These are phyloP conservation scores for Skeletonema marinoi DNA, from an alignment of 108 stramenopile species.

Conservation along the genomic window DNA sequence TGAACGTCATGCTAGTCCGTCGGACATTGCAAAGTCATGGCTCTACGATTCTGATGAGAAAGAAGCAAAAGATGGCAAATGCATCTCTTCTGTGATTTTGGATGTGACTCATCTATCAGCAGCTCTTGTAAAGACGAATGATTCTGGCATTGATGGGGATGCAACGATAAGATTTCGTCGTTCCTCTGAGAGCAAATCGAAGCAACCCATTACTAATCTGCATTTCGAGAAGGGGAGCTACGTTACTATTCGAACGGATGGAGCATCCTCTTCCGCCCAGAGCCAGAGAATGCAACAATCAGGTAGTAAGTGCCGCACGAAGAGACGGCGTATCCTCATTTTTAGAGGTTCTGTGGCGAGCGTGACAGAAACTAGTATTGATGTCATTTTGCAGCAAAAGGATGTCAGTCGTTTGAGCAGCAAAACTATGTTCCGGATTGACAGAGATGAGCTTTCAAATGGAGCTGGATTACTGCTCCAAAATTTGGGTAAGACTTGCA, in stretches of 20 bases:
- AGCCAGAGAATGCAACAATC: not conserved
- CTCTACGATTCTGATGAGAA: conserved; percentile 53
- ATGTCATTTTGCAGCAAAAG: conserved; percentile 47
- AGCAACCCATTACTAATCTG: conserved; percentile 33
- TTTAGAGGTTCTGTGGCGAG: conserved; percentile 61
- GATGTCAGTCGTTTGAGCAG: conserved; percentile 42
- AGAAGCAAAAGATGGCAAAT: conserved; percentile 67
- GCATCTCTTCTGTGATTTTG: conserved; percentile 64
- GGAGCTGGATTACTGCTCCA: conserved; percentile 73
- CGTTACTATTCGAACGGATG: conserved; percentile 80
- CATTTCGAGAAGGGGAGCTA: conserved; percentile 52
- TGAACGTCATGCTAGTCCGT: conserved; percentile 59
- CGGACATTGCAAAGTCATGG: conserved; percentile 62
- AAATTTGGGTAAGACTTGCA: conserved; percentile 52
- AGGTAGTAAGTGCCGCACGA: not conserved
- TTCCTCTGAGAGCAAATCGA: conserved; percentile 7
- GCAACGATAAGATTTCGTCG: conserved; percentile 46
- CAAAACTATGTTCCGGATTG: conserved; percentile 59
- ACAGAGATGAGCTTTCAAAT: conserved; percentile 65
- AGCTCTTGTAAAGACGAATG: not conserved
- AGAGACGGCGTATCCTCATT: conserved; percentile 60
- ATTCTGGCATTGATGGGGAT: conserved; percentile 11
- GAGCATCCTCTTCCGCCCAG: conserved; percentile 12
- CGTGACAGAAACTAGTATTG: conserved; percentile 39
- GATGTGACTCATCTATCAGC: conserved; percentile 32